These are phyloP conservation scores for Boechera divaricarpa DNA, from an alignment of 345 rosid species.

Conservation along the genomic window DNA sequence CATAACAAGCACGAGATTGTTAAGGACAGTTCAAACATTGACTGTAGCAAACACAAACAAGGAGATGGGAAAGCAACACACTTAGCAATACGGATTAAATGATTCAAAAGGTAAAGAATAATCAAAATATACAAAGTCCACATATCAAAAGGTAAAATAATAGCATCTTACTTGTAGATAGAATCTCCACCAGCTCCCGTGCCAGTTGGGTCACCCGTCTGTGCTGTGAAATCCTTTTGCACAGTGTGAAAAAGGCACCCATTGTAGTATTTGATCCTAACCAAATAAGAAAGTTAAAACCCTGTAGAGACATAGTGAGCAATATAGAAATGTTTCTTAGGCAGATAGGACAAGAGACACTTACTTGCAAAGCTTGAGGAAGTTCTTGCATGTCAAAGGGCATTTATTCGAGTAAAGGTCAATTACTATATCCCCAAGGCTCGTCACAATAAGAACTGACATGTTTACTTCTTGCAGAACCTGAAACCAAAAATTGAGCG, in stretches of 20 bases:
- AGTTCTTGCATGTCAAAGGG: constrained; percentile 86
- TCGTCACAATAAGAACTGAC: constrained; percentile 86
- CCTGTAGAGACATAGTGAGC: background rate
- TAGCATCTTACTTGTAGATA: constrained; percentile 67
- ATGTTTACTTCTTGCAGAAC: constrained; percentile 28
- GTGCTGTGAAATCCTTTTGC: constrained; percentile 87
- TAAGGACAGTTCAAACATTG: background rate
- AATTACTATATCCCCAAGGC: constrained; percentile 81
- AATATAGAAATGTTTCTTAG: background rate
- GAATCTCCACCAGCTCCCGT: constrained; percentile 89
- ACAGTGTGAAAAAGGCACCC: constrained; percentile 87
- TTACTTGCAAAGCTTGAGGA: constrained; percentile 96
- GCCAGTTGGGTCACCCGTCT: constrained; percentile 90
- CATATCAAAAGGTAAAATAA: background rate
- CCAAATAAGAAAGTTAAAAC: constrained; percentile 21
- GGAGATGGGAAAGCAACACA: constrained; percentile 9
- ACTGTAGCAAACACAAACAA: background rate
- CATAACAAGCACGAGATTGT: background rate
- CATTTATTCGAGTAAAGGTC: constrained; percentile 71
- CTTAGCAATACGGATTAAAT: background rate
- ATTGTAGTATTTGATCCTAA: constrained; percentile 88
- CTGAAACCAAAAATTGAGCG: background rate
- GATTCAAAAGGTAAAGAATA: background rate
- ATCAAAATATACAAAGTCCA: background rate
- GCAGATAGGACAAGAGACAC: background rate